Conservation (phyloP, 495 filamentous ascomycete genomes). For the Annulohypoxylon nitens region DNA sequence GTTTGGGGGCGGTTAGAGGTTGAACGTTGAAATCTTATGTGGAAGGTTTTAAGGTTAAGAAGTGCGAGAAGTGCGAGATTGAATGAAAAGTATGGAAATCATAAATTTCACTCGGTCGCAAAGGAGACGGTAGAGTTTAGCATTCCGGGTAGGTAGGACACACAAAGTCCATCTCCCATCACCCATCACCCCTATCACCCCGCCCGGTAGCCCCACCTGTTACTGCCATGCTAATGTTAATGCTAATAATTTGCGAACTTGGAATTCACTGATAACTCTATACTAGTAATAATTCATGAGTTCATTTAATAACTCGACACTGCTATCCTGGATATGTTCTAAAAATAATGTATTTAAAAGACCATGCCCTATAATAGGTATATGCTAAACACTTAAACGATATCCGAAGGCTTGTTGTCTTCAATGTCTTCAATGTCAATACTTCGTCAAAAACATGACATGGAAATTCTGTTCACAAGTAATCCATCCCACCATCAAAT, state of each 20-base stretch:
- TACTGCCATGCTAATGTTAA: neutral
- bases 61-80: too few relatives aligned
- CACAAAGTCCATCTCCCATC: neutral
- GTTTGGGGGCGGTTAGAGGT: neutral
- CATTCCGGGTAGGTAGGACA: slow-evolving; percentile 10
- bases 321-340: neutral
- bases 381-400: too few relatives aligned
- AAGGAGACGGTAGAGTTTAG: slow-evolving; percentile 24
- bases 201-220: slow-evolving; percentile 40
- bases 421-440: neutral
- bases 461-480: neutral
- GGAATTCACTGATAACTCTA: slow-evolving; percentile 6
- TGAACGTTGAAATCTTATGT: slow-evolving; percentile 6
- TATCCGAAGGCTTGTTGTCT: too few relatives aligned
- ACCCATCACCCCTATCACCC: slow-evolving; percentile 35
- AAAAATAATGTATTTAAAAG: slow-evolving; percentile 14
- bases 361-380: neutral
- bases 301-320: neutral
- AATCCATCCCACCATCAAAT: neutral
- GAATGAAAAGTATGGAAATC: slow-evolving; percentile 7
- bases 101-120: slow-evolving; percentile 33
- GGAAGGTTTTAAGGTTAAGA: neutral
- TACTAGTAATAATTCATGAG: neutral
- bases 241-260: slow-evolving; percentile 1
- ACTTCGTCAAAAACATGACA: neutral